Base-by-base conservation (phyloP, 495 filamentous ascomycete genomes). In the Penicillium cinerascens region DNA sequence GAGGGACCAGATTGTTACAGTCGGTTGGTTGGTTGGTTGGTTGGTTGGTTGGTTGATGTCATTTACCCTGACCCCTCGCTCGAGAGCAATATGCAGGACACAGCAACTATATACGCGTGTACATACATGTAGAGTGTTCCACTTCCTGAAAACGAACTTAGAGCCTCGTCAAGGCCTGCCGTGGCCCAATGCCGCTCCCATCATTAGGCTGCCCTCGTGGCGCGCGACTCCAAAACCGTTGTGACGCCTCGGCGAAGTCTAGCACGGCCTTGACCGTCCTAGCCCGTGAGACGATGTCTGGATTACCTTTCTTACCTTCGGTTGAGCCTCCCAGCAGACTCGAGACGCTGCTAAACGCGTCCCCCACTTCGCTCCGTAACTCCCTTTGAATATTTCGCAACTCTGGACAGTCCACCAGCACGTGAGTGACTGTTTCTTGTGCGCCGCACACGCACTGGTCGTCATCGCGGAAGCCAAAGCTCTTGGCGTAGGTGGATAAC, bases 221-320 rank as follows among this genome's bases (percentile, higher is more conserved):
- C 60, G 60, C 59, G 47, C 55, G 55, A 54, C 63, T 66, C n/a
- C 55, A 48, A 58, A 66, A 66, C 52, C 59, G 45, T 26, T 66
- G 58, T 51, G 59, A 68, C 45, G 55, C 60, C 55, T 68, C 55
- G 4, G n/a, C n/a, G n/a, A n/a, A n/a, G n/a, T n/a, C n/a, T n/a
- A n/a, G n/a, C n/a, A n/a, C n/a, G n/a, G n/a, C 56, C 59, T 33
- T 65, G 68, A 60, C 64, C 64, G 36, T 63, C 41, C 54, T 65
- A n/a, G 49, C 47, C 3, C 55, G 25, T 18, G 56, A 64, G 51
- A 49, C 50, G 40, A 13, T 64, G 33, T 57, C 52, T 56, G 42
- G 44, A 49, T 56, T 64, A 57, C 56, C 60, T 64, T 50, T 53
- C 59, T 59, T 55, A 55, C 56, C 60, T 70, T 56, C 50, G 8